Evolutionary conservation across 192 early-diverging fungal genomes (phyloP), one percentile per base, ranked within the genome.

Genomic region (Coemansia sp.): DNA sequence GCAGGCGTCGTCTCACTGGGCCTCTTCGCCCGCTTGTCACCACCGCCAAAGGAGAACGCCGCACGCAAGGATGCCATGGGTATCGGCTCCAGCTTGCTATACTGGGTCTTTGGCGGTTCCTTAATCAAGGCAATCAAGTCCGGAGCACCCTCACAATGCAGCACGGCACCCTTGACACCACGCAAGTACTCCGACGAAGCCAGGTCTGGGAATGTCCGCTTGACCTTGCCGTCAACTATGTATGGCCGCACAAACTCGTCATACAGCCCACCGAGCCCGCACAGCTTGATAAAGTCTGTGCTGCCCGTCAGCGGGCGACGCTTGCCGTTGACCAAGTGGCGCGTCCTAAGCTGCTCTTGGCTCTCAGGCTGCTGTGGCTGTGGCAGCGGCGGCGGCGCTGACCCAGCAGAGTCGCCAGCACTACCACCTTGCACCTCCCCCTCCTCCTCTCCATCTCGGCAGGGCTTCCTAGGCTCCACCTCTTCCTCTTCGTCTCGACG

Each of bases 71-170:
- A 68, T 0, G 77, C 69, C 68, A 65, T 52, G 4, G 77, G 72
- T 39, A 80, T 41, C 58, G 65, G 20, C 9, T 80, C 77, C 59
- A 80, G 53, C 4, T 55, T 62, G 45, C 68, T 69, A 64, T 75
- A 59, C 68, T 80, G 68, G 63, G 65, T 80, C 63, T 75, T 75
- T 47, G 77, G 68, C 53, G 77, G 77, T 1, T 64, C 71, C 77
- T 75, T 57, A 58, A 74, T 72, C 68, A 80, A 62, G 13, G 53
- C 69, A 13, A 70, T 42, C 61, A 78, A 31, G 34, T 78, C 48
- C 20, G 65, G 28, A 35, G 36, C 35, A 5, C 21, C 33, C 0
- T 18, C 14, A 25, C 36, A 18, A n/a, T 45, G 23, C 1, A 31
- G 20, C 34, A 61, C 31, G 10, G 71, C 59, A 20, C 65, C 63